phyloP scores from a whole-genome alignment of 768 basidiomycete genomes.

The Solioccasus polychromus region DNA sequence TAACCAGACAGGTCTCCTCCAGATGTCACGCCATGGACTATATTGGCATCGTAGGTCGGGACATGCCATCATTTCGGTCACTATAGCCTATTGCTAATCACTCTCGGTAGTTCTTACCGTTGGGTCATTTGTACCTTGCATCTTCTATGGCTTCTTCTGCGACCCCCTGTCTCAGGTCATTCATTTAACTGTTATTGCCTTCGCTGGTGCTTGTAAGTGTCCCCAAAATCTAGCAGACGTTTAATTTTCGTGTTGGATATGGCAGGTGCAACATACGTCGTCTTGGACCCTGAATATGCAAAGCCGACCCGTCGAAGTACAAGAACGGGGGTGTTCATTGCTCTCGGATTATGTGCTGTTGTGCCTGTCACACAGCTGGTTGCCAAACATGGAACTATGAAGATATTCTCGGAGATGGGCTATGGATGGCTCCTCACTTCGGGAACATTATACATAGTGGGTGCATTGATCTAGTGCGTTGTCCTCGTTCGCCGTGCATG shows the following conservation, averaged over 20 bases:
- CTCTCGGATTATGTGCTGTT: constrained; percentile 67
- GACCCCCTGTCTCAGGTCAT: constrained; percentile 49
- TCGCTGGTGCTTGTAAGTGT: constrained; percentile 57
- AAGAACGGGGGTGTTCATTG: constrained; percentile 77
- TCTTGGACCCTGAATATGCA: constrained; percentile 75
- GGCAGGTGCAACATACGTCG: constrained; percentile 67
- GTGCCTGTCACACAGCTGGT: constrained; percentile 69
- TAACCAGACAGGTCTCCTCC: constrained; percentile 48
- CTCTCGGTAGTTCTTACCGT: constrained; percentile 52
- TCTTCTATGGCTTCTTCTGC: constrained; percentile 81
- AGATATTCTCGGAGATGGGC: constrained; percentile 61
- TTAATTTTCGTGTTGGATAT: not conserved
- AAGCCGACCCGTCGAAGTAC: constrained; percentile 72
- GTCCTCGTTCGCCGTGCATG: constrained; percentile 29
- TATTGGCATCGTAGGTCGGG: constrained; percentile 69
- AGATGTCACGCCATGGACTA: constrained; percentile 71
- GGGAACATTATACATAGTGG: constrained; percentile 72
- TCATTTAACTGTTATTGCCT: constrained; percentile 51
- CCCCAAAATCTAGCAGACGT: not conserved
- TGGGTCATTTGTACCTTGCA: constrained; percentile 73
- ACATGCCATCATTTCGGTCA: constrained; percentile 1
- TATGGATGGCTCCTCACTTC: constrained; percentile 67
- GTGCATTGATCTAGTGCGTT: constrained; percentile 81
- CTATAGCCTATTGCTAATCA: constrained; percentile 5
- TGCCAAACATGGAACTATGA: constrained; percentile 52